Conservation (phyloP, 108 stramenopile genomes). For the Pseudonitzschia multiseries region DNA sequence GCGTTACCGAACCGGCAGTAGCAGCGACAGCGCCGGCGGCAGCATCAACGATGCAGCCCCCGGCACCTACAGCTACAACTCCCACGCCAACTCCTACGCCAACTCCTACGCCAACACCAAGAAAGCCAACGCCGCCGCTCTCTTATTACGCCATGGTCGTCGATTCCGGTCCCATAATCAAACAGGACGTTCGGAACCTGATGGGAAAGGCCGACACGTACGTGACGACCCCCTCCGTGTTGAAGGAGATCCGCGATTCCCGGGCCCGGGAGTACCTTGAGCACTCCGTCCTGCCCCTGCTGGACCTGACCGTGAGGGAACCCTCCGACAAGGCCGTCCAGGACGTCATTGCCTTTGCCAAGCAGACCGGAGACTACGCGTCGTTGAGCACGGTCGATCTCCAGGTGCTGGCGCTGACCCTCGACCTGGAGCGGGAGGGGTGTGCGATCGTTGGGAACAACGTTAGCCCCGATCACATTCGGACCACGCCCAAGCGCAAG, state of each 20-base stretch:
- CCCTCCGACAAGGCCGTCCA: constrained; percentile 56
- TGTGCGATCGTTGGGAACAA: not conserved
- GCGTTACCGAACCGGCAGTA: too few species aligned
- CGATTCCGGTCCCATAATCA: constrained; percentile 87
- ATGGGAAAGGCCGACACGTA: constrained; percentile 50
- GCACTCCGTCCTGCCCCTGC: not conserved
- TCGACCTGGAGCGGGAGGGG: constrained; percentile 82
- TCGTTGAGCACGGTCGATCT: constrained; percentile 84
- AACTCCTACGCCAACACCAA: not conserved
- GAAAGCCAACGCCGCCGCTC: not conserved
- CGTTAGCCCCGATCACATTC: constrained; percentile 51
- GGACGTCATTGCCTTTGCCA: constrained; percentile 76
- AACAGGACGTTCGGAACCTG: constrained; percentile 50
- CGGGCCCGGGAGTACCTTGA: constrained; percentile 58
- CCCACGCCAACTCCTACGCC: not conserved
- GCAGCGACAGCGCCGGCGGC: too few species aligned
- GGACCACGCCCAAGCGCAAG: constrained; percentile 73
- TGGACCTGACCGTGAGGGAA: constrained; percentile 42
- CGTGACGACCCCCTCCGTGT: constrained; percentile 73
- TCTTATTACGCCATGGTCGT: constrained; percentile 68
- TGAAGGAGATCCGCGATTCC: constrained; percentile 78
- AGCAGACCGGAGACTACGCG: constrained; percentile 93
- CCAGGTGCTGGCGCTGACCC: constrained; percentile 88
- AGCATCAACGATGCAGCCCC: too few species aligned
- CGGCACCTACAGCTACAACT: too few species aligned